These are phyloP conservation scores for Collybia sordida DNA, from an alignment of 768 basidiomycete genomes.

Conservation along the genomic window DNA sequence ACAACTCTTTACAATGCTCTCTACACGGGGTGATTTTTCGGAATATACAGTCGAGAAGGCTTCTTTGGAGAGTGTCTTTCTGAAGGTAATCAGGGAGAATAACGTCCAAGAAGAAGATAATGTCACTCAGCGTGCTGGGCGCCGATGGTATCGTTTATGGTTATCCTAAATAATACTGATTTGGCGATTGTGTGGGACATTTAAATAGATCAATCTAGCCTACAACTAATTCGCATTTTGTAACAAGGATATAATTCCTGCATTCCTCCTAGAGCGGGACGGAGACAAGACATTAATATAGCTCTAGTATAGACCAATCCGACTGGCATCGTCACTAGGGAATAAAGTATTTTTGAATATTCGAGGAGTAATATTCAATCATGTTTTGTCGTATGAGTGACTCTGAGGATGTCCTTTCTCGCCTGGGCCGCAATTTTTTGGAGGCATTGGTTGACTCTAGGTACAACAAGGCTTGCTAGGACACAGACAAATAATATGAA, in stretches of 20 bases:
- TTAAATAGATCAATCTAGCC: background rate
- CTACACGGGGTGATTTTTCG: conserved; percentile 49
- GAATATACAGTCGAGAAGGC: conserved; percentile 75
- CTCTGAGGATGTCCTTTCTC: conserved; percentile 15
- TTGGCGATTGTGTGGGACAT: background rate
- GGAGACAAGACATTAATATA: too few relatives aligned
- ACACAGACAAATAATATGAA: conserved; percentile 27
- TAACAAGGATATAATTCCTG: too few relatives aligned
- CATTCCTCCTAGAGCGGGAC: too few relatives aligned
- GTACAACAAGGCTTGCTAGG: conserved; percentile 20
- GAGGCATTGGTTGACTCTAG: conserved; percentile 22
- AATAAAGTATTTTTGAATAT: too few relatives aligned
- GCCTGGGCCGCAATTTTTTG: conserved; percentile 22
- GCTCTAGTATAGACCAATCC: background rate
- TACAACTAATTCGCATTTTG: too few relatives aligned
- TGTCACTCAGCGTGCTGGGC: conserved; percentile 10
- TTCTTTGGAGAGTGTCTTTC: conserved; percentile 69
- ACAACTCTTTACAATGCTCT: conserved; percentile 55
- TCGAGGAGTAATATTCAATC: background rate
- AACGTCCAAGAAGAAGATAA: conserved; percentile 49
- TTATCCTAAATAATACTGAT: background rate
- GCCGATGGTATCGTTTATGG: conserved; percentile 18
- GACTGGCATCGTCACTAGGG: background rate
- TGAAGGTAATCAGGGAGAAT: conserved; percentile 67
- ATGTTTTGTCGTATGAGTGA: background rate